Percentiles rank a stretch among this genome's conserved stretches.
phyloP scores from a whole-genome alignment of 2,329 filamentous ascomycete genomes.

The Aspergillus versicolor region DNA sequence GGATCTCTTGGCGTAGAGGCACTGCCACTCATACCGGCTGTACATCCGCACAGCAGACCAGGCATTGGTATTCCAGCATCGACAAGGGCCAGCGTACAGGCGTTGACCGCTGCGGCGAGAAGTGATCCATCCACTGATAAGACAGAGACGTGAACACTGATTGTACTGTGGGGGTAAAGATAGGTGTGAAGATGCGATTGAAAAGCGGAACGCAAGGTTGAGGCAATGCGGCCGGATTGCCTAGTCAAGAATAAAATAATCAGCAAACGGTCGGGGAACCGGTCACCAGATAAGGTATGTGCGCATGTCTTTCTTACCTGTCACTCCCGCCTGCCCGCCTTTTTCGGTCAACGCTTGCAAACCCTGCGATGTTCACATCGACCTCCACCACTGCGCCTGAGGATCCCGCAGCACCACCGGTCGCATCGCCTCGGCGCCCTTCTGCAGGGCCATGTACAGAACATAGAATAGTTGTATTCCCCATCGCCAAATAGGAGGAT shows the following conservation, averaged over 20 bases:
- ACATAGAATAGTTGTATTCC: conserved; percentile 95
- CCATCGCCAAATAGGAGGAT: conserved; percentile 91
- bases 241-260: conserved; percentile 45
- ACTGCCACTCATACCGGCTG: conserved; percentile 66
- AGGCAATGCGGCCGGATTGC: conserved; percentile 61
- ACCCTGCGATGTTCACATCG: conserved; percentile 81
- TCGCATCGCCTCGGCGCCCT: conserved; percentile 51
- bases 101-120: conserved; percentile 86
- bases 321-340: conserved; percentile 68
- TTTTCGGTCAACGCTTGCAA: conserved; percentile 83
- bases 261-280: neutral
- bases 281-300: neutral
- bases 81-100: conserved; percentile 83
- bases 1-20: conserved; percentile 42
- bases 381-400: conserved; percentile 71
- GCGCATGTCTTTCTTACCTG: conserved; percentile 58
- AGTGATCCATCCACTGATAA: conserved; percentile 88
- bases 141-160: conserved; percentile 80
- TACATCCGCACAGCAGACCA: conserved; percentile 86
- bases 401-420: conserved; percentile 44
- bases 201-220: conserved; percentile 76
- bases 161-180: conserved; percentile 83
- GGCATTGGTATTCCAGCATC: conserved; percentile 96
- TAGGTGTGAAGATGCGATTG: conserved; percentile 77
- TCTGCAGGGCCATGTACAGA: conserved; percentile 85